Conservation (phyloP, 148 eudicot genomes). For the Vaccinium vitisidaea region DNA sequence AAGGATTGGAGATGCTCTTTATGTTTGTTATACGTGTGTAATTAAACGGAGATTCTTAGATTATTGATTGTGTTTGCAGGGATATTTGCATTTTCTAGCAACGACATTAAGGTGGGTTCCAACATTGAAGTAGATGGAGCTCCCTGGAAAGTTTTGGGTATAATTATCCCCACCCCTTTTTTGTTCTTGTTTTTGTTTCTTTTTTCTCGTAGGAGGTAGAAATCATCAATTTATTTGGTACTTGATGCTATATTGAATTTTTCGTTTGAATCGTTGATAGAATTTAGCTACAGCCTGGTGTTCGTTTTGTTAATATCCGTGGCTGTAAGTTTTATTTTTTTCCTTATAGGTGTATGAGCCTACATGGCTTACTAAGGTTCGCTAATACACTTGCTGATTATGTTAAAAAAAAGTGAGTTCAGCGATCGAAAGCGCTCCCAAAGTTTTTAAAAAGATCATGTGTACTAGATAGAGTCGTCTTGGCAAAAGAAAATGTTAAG, state of each 20-base stretch:
- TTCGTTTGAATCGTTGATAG: neutral
- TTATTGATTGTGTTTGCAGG: slow-evolving; percentile 33
- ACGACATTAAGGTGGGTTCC: slow-evolving; percentile 86
- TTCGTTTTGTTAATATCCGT: neutral
- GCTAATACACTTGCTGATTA: neutral
- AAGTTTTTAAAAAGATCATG: too few species aligned
- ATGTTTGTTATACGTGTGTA: too few species aligned
- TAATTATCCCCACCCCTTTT: neutral
- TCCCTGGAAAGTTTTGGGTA: slow-evolving; percentile 92
- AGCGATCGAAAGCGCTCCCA: neutral
- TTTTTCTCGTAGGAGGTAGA: neutral
- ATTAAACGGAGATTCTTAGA: too few species aligned
- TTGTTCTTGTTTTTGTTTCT: neutral
- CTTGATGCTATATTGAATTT: neutral
- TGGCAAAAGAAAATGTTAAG: too few species aligned
- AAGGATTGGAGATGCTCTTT: too few species aligned
- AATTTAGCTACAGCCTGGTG: neutral
- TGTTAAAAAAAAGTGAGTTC: neutral
- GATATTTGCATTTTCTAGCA: slow-evolving; percentile 77
- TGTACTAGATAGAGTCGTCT: too few species aligned
- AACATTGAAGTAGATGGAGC: slow-evolving; percentile 87
- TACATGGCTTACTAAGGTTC: neutral
- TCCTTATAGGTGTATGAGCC: neutral
- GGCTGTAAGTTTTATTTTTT: neutral
- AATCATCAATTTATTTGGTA: neutral